phyloP scores from a whole-genome alignment of 2,329 filamentous ascomycete species.

The Neofusicoccum laricinum region DNA sequence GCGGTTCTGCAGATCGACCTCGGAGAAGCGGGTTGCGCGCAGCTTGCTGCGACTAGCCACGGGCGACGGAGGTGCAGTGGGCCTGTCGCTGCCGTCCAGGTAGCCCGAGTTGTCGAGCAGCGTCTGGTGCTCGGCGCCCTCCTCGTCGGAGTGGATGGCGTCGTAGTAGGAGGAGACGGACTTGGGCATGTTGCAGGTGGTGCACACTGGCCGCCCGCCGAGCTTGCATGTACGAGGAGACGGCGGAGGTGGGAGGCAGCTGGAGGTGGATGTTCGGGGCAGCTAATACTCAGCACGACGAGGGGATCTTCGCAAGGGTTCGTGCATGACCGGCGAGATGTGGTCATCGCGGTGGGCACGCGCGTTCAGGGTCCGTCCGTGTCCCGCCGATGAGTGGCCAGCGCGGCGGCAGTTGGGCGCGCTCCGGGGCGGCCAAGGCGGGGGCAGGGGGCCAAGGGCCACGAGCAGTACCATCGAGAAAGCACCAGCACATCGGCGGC shows the following conservation, averaged over 20 bases:
- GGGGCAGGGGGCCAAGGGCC: background rate
- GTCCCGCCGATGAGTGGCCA: background rate
- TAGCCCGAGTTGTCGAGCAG: slow-evolving; percentile 14
- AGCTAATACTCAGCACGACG: slow-evolving; percentile 2
- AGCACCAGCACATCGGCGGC: background rate
- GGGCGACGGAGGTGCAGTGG: slow-evolving; percentile 27
- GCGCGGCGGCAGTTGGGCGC: background rate
- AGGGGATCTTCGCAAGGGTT: slow-evolving; percentile 9
- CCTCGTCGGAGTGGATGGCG: slow-evolving; percentile 30
- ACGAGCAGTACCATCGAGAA: background rate
- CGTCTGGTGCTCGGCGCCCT: slow-evolving; percentile 21
- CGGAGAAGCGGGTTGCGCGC: slow-evolving; percentile 31
- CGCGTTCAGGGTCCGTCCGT: background rate
- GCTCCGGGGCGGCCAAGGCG: background rate
- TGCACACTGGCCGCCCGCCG: background rate
- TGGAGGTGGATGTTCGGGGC: background rate
- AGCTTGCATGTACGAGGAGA: background rate
- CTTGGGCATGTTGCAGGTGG: slow-evolving; percentile 30
- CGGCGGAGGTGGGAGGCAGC: background rate
- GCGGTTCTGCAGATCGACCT: slow-evolving; percentile 27
- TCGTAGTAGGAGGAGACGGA: slow-evolving; percentile 36
- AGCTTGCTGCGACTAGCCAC: slow-evolving; percentile 27
- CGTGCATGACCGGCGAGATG: slow-evolving; percentile 3
- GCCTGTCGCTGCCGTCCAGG: slow-evolving; percentile 25
- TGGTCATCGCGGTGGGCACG: slow-evolving; percentile 11